Evolutionary conservation across 306 rosid genomes (phyloP).

Genomic region (Acacia acuminata): DNA sequence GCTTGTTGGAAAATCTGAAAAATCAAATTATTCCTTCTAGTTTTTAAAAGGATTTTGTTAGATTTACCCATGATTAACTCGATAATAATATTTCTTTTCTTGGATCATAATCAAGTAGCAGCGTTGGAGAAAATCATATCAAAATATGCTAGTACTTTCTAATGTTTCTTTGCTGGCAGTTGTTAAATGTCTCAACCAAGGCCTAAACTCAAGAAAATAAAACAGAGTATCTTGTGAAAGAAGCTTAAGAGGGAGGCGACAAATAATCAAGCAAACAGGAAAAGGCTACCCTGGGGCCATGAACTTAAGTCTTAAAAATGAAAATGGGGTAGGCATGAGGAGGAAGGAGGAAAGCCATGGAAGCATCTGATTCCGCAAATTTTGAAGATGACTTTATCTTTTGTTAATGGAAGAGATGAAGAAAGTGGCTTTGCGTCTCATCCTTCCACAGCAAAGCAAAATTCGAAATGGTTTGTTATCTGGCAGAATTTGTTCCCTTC

Average conservation of each 20-base stretch:
- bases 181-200: not conserved
- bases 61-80: not conserved
- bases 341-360: conserved; percentile 39
- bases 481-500: conserved; percentile 59
- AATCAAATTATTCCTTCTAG: not conserved
- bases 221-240: not conserved
- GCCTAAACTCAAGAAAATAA: not conserved
- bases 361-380: conserved; percentile 68
- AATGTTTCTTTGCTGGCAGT: not conserved
- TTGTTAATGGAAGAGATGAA: conserved; percentile 35
- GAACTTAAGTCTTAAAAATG: not conserved
- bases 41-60: not conserved
- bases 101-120: not conserved
- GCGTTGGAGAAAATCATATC: not conserved
- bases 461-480: conserved; percentile 46
- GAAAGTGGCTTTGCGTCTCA: conserved; percentile 58
- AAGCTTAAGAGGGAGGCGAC: not conserved
- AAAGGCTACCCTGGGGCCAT: not conserved
- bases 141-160: not conserved
- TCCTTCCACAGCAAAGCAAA: conserved; percentile 46
- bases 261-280: not conserved
- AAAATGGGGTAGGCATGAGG: conserved; percentile 26
- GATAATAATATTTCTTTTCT: not conserved
- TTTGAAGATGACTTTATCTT: conserved; percentile 36
- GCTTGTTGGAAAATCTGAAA: not conserved